These are phyloP conservation scores for Garcia nutans DNA, from an alignment of 345 rosid species.

Conservation along the genomic window DNA sequence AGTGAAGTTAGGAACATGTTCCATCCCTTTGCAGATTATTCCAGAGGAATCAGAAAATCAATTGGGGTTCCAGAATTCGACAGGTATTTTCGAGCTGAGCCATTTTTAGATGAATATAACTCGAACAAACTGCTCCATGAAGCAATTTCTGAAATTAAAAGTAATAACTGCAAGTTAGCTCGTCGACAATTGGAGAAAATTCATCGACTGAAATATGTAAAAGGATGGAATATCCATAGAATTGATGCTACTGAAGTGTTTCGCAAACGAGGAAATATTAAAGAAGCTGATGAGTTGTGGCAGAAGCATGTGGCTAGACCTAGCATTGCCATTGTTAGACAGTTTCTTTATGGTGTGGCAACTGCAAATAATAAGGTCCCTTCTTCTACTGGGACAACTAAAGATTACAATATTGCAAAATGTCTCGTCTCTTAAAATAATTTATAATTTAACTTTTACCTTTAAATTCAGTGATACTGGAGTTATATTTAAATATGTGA, in stretches of 20 bases:
- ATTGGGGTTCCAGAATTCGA: slow-evolving; percentile 83
- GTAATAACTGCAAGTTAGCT: slow-evolving; percentile 52
- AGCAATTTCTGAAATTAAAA: slow-evolving; percentile 56
- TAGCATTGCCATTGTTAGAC: slow-evolving; percentile 46
- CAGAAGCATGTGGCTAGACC: slow-evolving; percentile 56
- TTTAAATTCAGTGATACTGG: too few species aligned
- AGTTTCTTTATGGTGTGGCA: slow-evolving; percentile 40
- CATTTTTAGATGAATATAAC: slow-evolving; percentile 27
- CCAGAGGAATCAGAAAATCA: slow-evolving; percentile 50
- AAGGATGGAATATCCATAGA: slow-evolving; percentile 64
- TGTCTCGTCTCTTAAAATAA: slow-evolving; percentile 39
- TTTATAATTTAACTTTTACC: too few species aligned
- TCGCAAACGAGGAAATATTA: slow-evolving; percentile 13
- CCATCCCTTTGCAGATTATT: slow-evolving; percentile 35
- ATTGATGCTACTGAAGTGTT: slow-evolving; percentile 72
- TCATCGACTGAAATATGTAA: slow-evolving; percentile 40
- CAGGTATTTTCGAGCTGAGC: slow-evolving; percentile 43
- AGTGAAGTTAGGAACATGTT: slow-evolving; percentile 61
- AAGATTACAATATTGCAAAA: slow-evolving; percentile 26
- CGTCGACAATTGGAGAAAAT: slow-evolving; percentile 67
- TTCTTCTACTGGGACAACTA: neutral
- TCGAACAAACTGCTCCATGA: slow-evolving; percentile 35
- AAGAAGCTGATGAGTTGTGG: slow-evolving; percentile 65
- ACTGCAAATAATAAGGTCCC: neutral
- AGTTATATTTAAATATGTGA: too few species aligned